Base-by-base conservation (phyloP, 164 flowering plant genomes). In the Chimonanthus praecox region DNA sequence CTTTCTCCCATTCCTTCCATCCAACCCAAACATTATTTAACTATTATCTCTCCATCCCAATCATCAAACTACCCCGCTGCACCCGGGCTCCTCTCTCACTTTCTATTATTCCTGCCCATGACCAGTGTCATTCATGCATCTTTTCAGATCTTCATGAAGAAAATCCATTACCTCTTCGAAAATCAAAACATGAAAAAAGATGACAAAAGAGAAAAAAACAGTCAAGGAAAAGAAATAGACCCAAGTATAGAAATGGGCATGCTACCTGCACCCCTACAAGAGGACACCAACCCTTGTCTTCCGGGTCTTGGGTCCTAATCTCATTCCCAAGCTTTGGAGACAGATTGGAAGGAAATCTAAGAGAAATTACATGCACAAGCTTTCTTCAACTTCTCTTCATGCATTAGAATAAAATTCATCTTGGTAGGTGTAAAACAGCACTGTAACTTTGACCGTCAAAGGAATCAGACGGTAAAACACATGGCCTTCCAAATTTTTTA, bases 221-320 rank as follows among this genome's bases (percentile, higher is more conserved):
- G 13, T 54, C 11, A 54, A 54, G 11, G 9, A 54, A 54, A 54
- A 10, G 15, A 54, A 13, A 54, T 54, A 54, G 3, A 69, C 58
- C 11, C 46, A 11, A 51, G 47, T 7, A 21, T 7, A 69, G 18
- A 51, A 46, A 44, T 47, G 3, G 13, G 60, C 44, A 15, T 64
- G 69, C 69, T 46, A 45, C 69, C 58, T 87, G 92, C 85, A 85
- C 86, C 92, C 69, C 88, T 74, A 69, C 64, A 66, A 4, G 83
- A 80, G 79, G 88, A 90, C 94, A 88, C 70, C 70, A 84, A 83
- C 89, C 90, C 92, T 83, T 83, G 88, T 85, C 88, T 84, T 82
- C 81, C 81, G 91, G 88, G 81, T 79, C 67, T 73, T 54, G 68
- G 78, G 74, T 68, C 50, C 75, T 74, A 74, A 33, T 77, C 79